phyloP scores from a whole-genome alignment of 1,139 yeast genomes.

The Candida dubliniensis region DNA sequence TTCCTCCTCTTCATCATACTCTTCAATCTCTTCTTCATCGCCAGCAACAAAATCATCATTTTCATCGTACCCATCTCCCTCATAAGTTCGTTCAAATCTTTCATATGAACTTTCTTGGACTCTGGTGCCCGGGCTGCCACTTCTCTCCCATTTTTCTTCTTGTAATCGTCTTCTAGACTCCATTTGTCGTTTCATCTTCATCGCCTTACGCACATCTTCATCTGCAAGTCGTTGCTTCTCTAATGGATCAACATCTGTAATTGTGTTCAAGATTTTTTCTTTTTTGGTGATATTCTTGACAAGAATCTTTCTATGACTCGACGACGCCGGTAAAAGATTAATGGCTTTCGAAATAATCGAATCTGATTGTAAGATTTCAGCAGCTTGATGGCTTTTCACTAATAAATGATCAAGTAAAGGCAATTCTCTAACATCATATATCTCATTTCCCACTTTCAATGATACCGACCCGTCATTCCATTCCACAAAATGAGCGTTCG shows the following conservation, averaged over 20 bases:
- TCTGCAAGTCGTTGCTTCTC: conserved; percentile 79
- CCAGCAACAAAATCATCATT: conserved; percentile 46
- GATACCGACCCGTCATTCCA: conserved; percentile 95
- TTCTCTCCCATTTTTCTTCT: conserved; percentile 42
- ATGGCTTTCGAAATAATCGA: conserved; percentile 52
- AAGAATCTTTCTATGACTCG: conserved; percentile 78
- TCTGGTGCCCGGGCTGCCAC: conserved; percentile 22
- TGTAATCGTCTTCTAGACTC: conserved; percentile 52
- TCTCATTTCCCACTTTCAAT: conserved; percentile 81
- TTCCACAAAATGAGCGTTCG: conserved; percentile 84
- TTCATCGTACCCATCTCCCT: conserved; percentile 45
- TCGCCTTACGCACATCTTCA: conserved; percentile 69
- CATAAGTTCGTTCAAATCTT: conserved; percentile 31
- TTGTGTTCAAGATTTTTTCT: conserved; percentile 59
- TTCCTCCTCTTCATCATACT: conserved; percentile 48
- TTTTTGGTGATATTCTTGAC: conserved; percentile 65
- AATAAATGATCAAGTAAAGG: conserved; percentile 74
- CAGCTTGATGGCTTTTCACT: conserved; percentile 68
- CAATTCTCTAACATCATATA: conserved; percentile 72
- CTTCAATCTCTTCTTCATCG: conserved; percentile 50
- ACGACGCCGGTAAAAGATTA: conserved; percentile 83
- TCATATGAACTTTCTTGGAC: conserved; percentile 39
- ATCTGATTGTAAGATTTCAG: conserved; percentile 66
- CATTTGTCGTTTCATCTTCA: conserved; percentile 68
- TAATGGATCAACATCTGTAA: conserved; percentile 86